Evolutionary conservation across 805 yeast species (phyloP).

Genomic region (Pichia kluyveri): DNA sequence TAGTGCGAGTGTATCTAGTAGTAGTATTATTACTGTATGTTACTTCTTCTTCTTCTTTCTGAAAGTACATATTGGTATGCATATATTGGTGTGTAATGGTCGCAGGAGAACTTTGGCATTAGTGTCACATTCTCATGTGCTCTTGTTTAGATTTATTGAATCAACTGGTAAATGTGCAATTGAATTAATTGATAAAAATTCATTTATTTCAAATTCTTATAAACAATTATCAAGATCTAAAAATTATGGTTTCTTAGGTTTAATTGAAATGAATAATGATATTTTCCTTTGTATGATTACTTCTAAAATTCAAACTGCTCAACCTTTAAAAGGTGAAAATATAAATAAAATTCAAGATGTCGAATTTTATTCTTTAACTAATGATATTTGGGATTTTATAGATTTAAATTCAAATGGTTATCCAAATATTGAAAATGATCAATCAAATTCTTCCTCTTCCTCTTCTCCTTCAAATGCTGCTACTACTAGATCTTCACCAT

Average conservation of each 20-base stretch:
- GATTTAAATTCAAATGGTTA: conserved; percentile 62
- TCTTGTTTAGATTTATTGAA: conserved; percentile 36
- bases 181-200: conserved; percentile 35
- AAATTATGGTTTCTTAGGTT: conserved; percentile 67
- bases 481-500: no score
- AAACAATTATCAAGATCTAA: conserved; percentile 35
- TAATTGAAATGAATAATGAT: conserved; percentile 60
- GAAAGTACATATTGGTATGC: not conserved
- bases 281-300: conserved; percentile 74
- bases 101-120: conserved; percentile 31
- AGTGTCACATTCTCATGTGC: conserved; percentile 33
- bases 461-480: not conserved
- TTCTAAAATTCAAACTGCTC: conserved; percentile 67
- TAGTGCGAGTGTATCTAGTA: not conserved
- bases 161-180: conserved; percentile 35
- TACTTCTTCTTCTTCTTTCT: no score
- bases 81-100: conserved; percentile 1
- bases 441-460: conserved; percentile 10
- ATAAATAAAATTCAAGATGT: conserved; percentile 77
- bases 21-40: no score
- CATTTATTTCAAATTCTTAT: conserved; percentile 30
- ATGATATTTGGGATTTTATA: conserved; percentile 70
- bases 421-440: conserved; percentile 40
- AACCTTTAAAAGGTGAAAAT: conserved; percentile 70
- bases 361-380: conserved; percentile 73